Conservation (phyloP, 805 yeast species). For the Lachancea quebecensis region DNA sequence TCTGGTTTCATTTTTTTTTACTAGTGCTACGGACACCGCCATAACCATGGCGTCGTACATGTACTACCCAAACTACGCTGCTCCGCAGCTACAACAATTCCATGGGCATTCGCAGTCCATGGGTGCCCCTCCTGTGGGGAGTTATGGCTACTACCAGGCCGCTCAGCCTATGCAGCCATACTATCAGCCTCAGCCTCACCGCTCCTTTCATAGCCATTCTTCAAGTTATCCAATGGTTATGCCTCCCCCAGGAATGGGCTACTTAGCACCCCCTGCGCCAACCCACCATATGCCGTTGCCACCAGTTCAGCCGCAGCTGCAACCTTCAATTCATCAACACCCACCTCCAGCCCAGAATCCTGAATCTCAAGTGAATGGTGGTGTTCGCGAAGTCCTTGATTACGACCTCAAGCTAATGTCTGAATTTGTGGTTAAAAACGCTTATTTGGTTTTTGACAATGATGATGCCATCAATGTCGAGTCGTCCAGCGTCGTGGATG, state of each 20-base stretch:
- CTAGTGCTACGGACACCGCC: not conserved
- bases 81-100: conserved; percentile 8
- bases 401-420: conserved; percentile 76
- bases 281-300: conserved; percentile 5
- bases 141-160: conserved; percentile 18
- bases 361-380: conserved; percentile 43
- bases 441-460: conserved; percentile 60
- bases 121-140: conserved; percentile 7
- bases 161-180: conserved; percentile 14
- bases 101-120: conserved; percentile 11
- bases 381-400: conserved; percentile 70
- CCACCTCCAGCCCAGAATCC: conserved; percentile 6
- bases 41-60: conserved; percentile 10
- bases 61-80: conserved; percentile 10
- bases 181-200: conserved; percentile 8
- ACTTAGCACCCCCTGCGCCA: conserved; percentile 7
- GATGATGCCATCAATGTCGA: conserved; percentile 29
- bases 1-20: not conserved
- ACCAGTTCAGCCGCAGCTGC: conserved; percentile 8
- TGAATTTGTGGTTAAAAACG: conserved; percentile 67
- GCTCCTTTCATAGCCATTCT: conserved; percentile 1
- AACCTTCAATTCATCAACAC: conserved; percentile 12
- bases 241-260: conserved; percentile 22
- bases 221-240: conserved; percentile 10
- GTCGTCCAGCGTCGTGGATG: conserved; percentile 19